These are phyloP conservation scores for Epichloe sibirici DNA, from an alignment of 2,329 filamentous ascomycete genomes.

Conservation along the genomic window DNA sequence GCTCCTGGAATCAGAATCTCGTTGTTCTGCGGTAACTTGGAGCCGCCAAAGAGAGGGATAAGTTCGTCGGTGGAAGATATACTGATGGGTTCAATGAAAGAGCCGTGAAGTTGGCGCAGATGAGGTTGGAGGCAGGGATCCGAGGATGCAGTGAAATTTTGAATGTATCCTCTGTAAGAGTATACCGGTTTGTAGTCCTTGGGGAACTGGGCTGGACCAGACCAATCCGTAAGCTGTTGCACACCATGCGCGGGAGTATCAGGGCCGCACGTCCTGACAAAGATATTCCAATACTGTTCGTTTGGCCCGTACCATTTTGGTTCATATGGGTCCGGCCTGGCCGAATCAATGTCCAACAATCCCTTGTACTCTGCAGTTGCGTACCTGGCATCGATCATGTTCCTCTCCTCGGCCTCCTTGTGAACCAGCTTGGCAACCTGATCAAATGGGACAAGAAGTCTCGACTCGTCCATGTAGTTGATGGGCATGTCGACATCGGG, in stretches of 20 bases:
- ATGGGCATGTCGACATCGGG: constrained; percentile 57
- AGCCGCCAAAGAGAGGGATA: constrained; percentile 49
- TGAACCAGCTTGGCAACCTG: constrained; percentile 38
- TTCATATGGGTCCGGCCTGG: constrained; percentile 25
- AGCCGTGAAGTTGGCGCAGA: constrained; percentile 38
- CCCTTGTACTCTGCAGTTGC: constrained; percentile 33
- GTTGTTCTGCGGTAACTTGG: constrained; percentile 50
- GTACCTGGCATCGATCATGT: constrained; percentile 28
- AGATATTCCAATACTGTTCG: constrained; percentile 46
- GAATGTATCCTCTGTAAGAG: constrained; percentile 35
- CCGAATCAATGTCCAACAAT: constrained; percentile 23
- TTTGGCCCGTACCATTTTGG: constrained; percentile 34
- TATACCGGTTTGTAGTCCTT: constrained; percentile 23
- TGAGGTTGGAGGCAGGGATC: constrained; percentile 49
- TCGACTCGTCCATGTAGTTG: constrained; percentile 51
- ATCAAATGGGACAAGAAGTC: constrained; percentile 48
- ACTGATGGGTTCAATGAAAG: constrained; percentile 41
- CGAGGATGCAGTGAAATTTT: constrained; percentile 44
- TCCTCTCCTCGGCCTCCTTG: constrained; percentile 32
- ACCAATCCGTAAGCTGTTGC: constrained; percentile 29
- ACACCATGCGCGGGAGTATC: constrained; percentile 18
- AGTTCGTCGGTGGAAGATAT: constrained; percentile 40
- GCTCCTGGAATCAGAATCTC: constrained; percentile 53
- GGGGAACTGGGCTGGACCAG: constrained; percentile 21
- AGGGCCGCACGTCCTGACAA: constrained; percentile 43